Conservation (phyloP, 2,329 filamentous ascomycete genomes). For the Coleophoma cylindrospora region DNA sequence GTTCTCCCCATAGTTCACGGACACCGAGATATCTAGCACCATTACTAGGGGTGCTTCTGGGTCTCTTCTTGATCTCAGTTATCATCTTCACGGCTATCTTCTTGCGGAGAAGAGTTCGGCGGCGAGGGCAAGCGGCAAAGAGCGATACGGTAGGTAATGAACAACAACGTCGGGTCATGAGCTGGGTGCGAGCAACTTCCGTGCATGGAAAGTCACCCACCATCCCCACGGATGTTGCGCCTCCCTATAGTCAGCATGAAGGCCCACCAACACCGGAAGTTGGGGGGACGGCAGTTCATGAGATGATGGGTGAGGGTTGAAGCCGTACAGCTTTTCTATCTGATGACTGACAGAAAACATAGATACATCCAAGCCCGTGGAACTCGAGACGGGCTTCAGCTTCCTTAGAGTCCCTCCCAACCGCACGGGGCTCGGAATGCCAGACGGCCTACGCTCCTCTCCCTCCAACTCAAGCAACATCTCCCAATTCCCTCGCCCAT, state of each 20-base stretch:
- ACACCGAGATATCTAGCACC: conserved; percentile 55
- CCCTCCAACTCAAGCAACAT: too few relatives aligned
- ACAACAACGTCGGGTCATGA: conserved; percentile 15
- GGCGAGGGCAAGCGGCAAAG: conserved; percentile 8
- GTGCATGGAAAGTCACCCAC: conserved; percentile 20
- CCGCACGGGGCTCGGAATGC: not conserved
- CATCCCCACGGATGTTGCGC: conserved; percentile 22
- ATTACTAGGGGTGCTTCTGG: conserved; percentile 57
- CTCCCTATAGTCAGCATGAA: conserved; percentile 12
- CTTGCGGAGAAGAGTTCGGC: conserved; percentile 37
- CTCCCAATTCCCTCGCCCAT: too few relatives aligned
- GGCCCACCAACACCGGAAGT: conserved; percentile 16
- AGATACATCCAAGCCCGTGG: conserved; percentile 19
- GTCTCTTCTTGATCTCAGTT: conserved; percentile 49
- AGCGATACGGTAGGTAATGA: conserved; percentile 20
- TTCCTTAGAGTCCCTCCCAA: not conserved
- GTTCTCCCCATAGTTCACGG: conserved; percentile 1
- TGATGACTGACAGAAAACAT: not conserved
- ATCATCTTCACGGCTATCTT: conserved; percentile 46
- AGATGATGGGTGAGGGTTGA: conserved; percentile 25
- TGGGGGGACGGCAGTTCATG: conserved; percentile 22
- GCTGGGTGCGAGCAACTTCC: conserved; percentile 20
- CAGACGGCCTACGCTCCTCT: too few relatives aligned
- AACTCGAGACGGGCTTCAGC: conserved; percentile 18
- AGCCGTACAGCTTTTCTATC: not conserved